Evolutionary conservation across 805 yeast genomes (phyloP).

Genomic region (Saccharomycopsis sp.): DNA sequence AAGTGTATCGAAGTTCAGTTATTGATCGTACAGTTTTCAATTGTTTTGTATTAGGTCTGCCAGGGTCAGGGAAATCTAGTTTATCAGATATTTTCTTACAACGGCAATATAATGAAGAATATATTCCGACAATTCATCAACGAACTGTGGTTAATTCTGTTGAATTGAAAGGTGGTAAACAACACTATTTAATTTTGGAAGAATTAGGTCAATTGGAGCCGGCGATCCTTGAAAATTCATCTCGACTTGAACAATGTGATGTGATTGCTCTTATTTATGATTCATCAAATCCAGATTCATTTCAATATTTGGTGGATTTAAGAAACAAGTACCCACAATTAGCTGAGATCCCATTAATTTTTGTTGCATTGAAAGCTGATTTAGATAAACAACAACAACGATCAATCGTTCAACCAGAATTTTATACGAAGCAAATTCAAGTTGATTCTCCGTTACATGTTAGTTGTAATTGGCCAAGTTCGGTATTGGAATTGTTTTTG

Average conservation of each 20-base stretch:
- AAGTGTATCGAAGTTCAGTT: conserved; percentile 58
- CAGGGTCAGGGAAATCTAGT: conserved; percentile 83
- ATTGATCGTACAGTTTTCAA: conserved; percentile 86
- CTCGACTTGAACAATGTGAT: conserved; percentile 77
- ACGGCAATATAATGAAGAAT: conserved; percentile 58
- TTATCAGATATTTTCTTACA: conserved; percentile 75
- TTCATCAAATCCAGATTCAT: conserved; percentile 93
- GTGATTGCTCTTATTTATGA: conserved; percentile 87
- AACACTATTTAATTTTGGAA: conserved; percentile 83
- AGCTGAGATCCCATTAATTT: conserved; percentile 69
- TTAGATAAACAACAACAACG: conserved; percentile 93
- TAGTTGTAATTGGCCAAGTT: conserved; percentile 83
- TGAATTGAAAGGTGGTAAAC: conserved; percentile 91
- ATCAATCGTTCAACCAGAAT: conserved; percentile 79
- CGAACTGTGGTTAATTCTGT: conserved; percentile 84
- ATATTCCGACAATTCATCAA: conserved; percentile 79
- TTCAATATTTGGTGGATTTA: conserved; percentile 72
- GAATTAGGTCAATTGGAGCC: conserved; percentile 85
- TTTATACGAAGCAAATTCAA: conserved; percentile 51
- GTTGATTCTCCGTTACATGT: conserved; percentile 78
- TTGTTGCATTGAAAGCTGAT: conserved; percentile 93
- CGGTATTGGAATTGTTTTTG: conserved; percentile 75
- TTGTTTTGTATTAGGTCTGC: conserved; percentile 81
- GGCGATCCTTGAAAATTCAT: conserved; percentile 66
- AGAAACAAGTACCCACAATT: conserved; percentile 50